Evolutionary conservation across 495 filamentous ascomycete genomes (phyloP).

Genomic region (Xanthoparmelia taractica): DNA sequence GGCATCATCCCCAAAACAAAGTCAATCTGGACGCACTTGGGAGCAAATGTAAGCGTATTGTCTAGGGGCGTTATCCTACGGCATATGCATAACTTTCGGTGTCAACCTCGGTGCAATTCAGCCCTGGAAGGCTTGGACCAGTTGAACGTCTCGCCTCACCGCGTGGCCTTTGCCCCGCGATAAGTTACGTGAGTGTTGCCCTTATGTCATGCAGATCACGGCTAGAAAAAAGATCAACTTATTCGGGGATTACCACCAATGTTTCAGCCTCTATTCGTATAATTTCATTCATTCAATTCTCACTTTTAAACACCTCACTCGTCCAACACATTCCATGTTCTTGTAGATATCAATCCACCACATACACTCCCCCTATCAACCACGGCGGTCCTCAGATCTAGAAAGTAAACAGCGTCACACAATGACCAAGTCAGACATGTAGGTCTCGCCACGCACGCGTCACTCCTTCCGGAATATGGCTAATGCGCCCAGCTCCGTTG

Average conservation of each 20-base stretch:
- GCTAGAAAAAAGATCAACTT: not conserved
- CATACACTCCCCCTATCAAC: not conserved
- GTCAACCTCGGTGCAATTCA: too few relatives aligned
- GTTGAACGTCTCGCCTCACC: not conserved
- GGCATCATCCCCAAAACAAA: too few relatives aligned
- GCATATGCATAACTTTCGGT: too few relatives aligned
- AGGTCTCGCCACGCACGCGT: conserved; percentile 5
- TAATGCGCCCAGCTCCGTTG: conserved; percentile 63
- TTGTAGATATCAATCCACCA: not conserved
- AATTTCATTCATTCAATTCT: not conserved
- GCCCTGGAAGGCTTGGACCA: too few relatives aligned
- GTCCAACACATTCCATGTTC: not conserved
- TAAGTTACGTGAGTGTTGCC: not conserved
- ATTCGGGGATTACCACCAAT: not conserved
- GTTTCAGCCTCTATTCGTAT: not conserved
- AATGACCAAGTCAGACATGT: conserved; percentile 19
- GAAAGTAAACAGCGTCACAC: not conserved
- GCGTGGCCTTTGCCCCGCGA: not conserved
- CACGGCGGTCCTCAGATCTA: not conserved
- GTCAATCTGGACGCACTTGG: too few relatives aligned
- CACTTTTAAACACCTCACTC: not conserved
- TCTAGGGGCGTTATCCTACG: too few relatives aligned
- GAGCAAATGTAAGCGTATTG: too few relatives aligned
- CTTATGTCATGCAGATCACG: not conserved
- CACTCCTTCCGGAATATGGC: not conserved